Conservation (phyloP, 169 alveolate species). For the Babesia caballi region DNA sequence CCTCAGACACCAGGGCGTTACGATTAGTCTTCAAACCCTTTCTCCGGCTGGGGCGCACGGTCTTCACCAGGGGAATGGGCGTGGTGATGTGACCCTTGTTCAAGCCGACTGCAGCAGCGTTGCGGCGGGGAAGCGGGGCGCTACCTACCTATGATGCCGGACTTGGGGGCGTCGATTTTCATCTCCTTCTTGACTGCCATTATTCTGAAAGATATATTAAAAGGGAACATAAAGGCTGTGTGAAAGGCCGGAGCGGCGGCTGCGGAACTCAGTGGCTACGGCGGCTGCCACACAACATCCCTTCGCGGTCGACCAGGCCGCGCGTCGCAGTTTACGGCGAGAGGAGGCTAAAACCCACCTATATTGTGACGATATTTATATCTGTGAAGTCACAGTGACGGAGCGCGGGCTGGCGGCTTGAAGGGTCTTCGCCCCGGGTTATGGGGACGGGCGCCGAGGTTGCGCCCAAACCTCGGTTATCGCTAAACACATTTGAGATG, state of each 20-base stretch:
- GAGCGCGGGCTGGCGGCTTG: not conserved
- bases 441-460: not conserved
- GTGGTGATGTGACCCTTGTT: slow-evolving; percentile 82
- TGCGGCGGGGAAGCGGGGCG: not conserved
- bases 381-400: not conserved
- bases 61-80: slow-evolving; percentile 69
- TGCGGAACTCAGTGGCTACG: not conserved
- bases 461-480: no score
- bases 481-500: no score
- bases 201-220: not conserved
- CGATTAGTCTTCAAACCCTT: slow-evolving; percentile 88
- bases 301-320: not conserved
- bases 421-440: not conserved
- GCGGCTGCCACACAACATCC: not conserved
- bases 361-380: not conserved
- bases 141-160: slow-evolving; percentile 57
- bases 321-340: not conserved
- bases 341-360: not conserved
- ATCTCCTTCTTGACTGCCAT: slow-evolving; percentile 56
- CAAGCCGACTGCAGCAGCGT: slow-evolving; percentile 70
- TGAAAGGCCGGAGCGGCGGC: not conserved
- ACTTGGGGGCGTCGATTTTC: slow-evolving; percentile 54
- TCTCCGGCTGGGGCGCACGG: slow-evolving; percentile 81
- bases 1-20: slow-evolving; percentile 88
- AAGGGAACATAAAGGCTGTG: no score